A percentile compares a stretch with the other conserved stretches of the same genome.
phyloP scores from a whole-genome alignment of 140 eudicot species.

The Ambrosia hybrid region DNA sequence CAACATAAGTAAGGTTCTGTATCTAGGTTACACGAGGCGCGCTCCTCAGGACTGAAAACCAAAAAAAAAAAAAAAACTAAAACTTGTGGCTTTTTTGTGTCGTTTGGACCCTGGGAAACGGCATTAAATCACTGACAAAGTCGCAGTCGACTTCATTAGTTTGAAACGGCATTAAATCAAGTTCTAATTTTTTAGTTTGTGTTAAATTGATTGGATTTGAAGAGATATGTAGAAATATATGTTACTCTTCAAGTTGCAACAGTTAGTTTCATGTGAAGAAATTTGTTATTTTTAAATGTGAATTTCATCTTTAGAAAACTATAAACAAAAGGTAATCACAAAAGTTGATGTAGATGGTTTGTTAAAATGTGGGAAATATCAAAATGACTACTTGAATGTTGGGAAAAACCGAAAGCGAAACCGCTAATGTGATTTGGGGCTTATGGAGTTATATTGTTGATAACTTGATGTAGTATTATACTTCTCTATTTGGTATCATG shows the following conservation, averaged over 20 bases:
- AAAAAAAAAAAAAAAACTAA: too few species aligned
- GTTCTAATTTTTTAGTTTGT: neutral
- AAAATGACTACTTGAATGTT: neutral
- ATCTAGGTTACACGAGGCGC: too few species aligned
- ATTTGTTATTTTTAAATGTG: too few species aligned
- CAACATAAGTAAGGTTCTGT: too few species aligned
- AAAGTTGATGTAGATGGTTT: neutral
- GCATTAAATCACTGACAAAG: too few species aligned
- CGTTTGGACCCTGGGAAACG: too few species aligned
- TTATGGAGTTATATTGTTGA: neutral
- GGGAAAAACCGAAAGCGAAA: neutral
- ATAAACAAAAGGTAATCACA: neutral
- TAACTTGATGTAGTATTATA: neutral
- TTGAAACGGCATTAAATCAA: too few species aligned
- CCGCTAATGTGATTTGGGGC: constrained; percentile 7
- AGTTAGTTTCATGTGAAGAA: neutral
- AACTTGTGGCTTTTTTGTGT: too few species aligned
- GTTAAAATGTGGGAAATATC: neutral
- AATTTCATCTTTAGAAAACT: too few species aligned
- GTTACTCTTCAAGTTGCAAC: neutral
- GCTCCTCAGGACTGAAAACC: too few species aligned
- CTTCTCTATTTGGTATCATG: neutral
- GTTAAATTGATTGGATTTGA: neutral
- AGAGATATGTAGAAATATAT: neutral
- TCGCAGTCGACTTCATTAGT: too few species aligned